Evolutionary conservation across 768 basidiomycete species (phyloP), one percentile per base, ranked within the genome.

Genomic region (Lepiota subincarnata): DNA sequence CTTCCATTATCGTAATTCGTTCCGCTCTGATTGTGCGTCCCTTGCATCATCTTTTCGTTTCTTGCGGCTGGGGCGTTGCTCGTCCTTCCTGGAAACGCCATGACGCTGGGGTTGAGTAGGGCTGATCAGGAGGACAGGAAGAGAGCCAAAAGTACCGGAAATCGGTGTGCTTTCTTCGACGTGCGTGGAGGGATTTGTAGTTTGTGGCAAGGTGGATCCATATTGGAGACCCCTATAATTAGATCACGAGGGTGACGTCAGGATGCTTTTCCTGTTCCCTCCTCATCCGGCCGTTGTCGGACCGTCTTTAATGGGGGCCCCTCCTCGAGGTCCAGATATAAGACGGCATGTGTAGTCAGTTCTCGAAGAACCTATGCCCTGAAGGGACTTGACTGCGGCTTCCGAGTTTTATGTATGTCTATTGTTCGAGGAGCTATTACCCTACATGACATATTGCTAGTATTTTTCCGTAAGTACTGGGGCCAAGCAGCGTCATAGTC

Each of bases 391-490:
- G 31, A 31, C 31, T 31, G 31, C 31, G 31, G 31, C 31, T 19
- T 46, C 40, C 13, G 6, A 8, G 18, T 13, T n/a, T n/a, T 14
- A 6, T 13, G 16, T 41, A 7, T 22, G 16, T 22, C 18, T 18
- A 41, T 41, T 18, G 40, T 14, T 10, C 18, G 35, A 31, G 22
- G 2, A 31, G 10, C 1, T 4, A 26, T 16, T 48, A 36, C 34
- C 12, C 43, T 40, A 39, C 45, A 38, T 22, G 19, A 44, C 50
- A 39, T 14, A 6, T n/a, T 24, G 19, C 57, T 57, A 69, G 52
- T 70, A 71, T 55, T 67, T 69, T 61, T 71, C 70, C 52, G 70
- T 60, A 18, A 71, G 63, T 53, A 71, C 70, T 71, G 53, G 0
- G 40, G 6, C 16, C 16, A 40, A 13, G 18, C 2, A 38, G 19